Evolutionary conservation across 257 asterid genomes (phyloP).

Genomic region (Pogostemon cablin): DNA sequence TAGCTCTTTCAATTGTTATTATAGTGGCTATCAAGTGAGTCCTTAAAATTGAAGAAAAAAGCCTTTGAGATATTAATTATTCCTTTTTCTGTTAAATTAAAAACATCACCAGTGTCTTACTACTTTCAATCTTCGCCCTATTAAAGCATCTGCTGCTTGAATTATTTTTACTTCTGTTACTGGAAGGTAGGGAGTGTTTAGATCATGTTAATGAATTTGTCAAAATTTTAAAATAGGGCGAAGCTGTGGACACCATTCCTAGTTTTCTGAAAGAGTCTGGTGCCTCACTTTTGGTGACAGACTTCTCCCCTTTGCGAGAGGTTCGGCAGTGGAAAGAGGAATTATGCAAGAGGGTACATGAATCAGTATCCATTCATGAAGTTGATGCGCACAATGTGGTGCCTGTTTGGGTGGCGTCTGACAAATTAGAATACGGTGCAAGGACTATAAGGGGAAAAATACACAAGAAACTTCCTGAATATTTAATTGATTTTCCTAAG

Average conservation of each 20-base stretch:
- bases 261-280: slow-evolving; percentile 69
- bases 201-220: slow-evolving; percentile 16
- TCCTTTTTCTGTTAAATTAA: neutral
- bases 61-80: neutral
- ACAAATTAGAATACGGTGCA: slow-evolving; percentile 86
- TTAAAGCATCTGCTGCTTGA: neutral
- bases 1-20: neutral
- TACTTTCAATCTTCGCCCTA: neutral
- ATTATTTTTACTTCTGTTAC: neutral
- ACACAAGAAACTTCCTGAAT: slow-evolving; percentile 77
- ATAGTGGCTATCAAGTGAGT: neutral
- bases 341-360: slow-evolving; percentile 57
- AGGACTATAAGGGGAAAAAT: slow-evolving; percentile 82
- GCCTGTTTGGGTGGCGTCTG: slow-evolving; percentile 91
- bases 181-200: neutral
- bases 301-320: slow-evolving; percentile 92
- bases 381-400: slow-evolving; percentile 94
- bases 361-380: slow-evolving; percentile 73
- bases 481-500: slow-evolving; percentile 71
- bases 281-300: slow-evolving; percentile 93
- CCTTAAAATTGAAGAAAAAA: neutral
- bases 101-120: neutral
- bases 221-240: slow-evolving; percentile 58
- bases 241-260: slow-evolving; percentile 83
- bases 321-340: slow-evolving; percentile 77